Evolutionary conservation across 176 grass and related monocot species (phyloP).

Genomic region (Oryza australiensis): DNA sequence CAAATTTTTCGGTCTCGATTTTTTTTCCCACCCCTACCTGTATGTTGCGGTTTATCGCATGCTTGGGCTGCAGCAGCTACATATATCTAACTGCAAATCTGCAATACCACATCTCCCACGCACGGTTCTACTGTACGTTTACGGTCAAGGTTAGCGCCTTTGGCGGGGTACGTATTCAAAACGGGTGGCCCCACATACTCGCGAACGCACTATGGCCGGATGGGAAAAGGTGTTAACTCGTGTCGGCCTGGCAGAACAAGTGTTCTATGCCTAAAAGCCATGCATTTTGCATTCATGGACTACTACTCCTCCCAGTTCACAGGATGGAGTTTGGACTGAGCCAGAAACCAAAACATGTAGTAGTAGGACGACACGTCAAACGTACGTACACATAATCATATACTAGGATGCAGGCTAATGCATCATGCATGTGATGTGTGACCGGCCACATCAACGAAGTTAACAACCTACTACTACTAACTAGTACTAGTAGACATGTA

Average conservation of each 20-base stretch:
- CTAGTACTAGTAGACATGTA: too few species aligned
- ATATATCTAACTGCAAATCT: not conserved
- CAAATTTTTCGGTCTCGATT: too few species aligned
- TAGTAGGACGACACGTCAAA: not conserved
- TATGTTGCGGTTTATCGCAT: not conserved
- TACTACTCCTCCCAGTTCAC: too few species aligned
- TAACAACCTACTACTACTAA: too few species aligned
- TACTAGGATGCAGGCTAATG: not conserved
- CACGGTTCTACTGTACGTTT: not conserved
- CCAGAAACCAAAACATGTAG: too few species aligned
- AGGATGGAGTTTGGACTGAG: not conserved
- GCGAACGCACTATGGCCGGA: constrained; percentile 15
- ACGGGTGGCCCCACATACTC: constrained; percentile 12
- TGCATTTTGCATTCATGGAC: not conserved
- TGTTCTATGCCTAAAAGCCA: not conserved
- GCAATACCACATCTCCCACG: not conserved
- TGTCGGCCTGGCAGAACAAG: constrained; percentile 37
- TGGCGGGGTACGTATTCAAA: constrained; percentile 44
- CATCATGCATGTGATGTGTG: not conserved
- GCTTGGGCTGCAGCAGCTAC: not conserved
- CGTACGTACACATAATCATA: not conserved
- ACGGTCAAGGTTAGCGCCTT: not conserved
- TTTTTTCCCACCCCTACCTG: too few species aligned
- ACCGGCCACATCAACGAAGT: not conserved
- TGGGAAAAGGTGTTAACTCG: constrained; percentile 39